Evolutionary conservation across 2,329 filamentous ascomycete genomes (phyloP).

Genomic region (Colletotrichum gigasporum): DNA sequence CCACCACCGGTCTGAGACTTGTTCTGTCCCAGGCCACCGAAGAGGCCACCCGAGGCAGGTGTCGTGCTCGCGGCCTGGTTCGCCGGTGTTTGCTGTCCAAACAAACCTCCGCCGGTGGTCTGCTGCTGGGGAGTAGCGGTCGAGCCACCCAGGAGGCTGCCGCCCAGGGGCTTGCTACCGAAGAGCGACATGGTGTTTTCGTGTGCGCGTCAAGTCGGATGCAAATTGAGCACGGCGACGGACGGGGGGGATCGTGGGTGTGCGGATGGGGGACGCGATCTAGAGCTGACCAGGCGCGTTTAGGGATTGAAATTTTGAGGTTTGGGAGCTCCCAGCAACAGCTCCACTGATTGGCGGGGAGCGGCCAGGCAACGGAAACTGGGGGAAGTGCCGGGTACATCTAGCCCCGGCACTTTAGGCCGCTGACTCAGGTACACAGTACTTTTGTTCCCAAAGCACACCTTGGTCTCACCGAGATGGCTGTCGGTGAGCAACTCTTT

Average conservation of each 20-base stretch:
- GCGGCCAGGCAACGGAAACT: slow-evolving; percentile 29
- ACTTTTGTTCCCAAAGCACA: neutral
- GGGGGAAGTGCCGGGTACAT: neutral
- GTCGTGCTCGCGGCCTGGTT: slow-evolving; percentile 34
- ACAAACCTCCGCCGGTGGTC: slow-evolving; percentile 31
- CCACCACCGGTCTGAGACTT: slow-evolving; percentile 41
- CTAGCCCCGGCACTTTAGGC: neutral
- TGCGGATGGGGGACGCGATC: slow-evolving; percentile 3
- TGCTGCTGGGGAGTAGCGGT: slow-evolving; percentile 24
- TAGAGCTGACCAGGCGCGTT: slow-evolving; percentile 18
- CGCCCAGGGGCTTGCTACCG: slow-evolving; percentile 34
- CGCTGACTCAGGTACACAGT: neutral
- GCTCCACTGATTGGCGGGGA: slow-evolving; percentile 33
- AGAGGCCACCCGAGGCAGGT: slow-evolving; percentile 38
- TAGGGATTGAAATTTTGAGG: slow-evolving; percentile 27
- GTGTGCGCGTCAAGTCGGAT: slow-evolving; percentile 5
- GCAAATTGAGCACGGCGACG: slow-evolving; percentile 8
- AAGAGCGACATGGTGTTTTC: slow-evolving; percentile 32
- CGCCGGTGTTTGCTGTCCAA: slow-evolving; percentile 31
- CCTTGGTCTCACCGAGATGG: slow-evolving; percentile 7
- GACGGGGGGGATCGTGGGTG: neutral
- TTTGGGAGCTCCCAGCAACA: slow-evolving; percentile 28
- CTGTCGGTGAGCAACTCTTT: neutral
- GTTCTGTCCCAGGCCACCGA: slow-evolving; percentile 28
- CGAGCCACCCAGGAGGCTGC: slow-evolving; percentile 25